Base-by-base conservation (phyloP, 768 basidiomycete genomes). In the Lentinula boryana region DNA sequence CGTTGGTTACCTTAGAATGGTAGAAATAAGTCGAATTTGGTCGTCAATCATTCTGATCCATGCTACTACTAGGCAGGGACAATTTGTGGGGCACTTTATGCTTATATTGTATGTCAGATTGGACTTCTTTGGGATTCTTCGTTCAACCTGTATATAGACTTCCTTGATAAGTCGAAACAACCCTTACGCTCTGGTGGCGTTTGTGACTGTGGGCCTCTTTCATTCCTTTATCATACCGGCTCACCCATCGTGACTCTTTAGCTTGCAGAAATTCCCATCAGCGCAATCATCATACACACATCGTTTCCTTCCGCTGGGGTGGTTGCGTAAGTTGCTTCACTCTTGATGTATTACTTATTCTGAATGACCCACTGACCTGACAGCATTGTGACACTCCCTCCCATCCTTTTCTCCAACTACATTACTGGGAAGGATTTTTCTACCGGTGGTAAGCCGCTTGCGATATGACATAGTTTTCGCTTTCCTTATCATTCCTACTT, bases 191-290 rank as follows among this genome's bases (percentile, higher is more conserved):
- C 66, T 80, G 7, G 75, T 77, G 13, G 63, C 65, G 13, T 64
- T 78, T 67, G 68, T 77, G 33, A 76, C 77, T 15, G 79, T 79
- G 63, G 52, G 71, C 60, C 15, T 21, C 44, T 31, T 55, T n/a
- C 10, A 31, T n/a, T 61, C 27, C 21, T 33, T 13, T 3, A 7
- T 8, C 40, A 23, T 23, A 10, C 15, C 48, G 4, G 50, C 10
- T 4, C 5, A 38, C 12, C n/a, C 18, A 13, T 5, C 8, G 8
- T 13, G 2, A 27, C 13, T 6, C 1, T 33, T 15, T 60, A 81
- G 79, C 62, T 72, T 4, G 74, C 77, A 21, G 81, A 81, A 59
- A 53, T 82, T 36, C 78, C 76, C 1, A 73, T 78, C 40, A 78
- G 76, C 31, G 81, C 77, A 74, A 64, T 80, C 40, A 75, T 80